phyloP scores from a whole-genome alignment of 2,329 filamentous ascomycete genomes.

The Penicillium sp. region DNA sequence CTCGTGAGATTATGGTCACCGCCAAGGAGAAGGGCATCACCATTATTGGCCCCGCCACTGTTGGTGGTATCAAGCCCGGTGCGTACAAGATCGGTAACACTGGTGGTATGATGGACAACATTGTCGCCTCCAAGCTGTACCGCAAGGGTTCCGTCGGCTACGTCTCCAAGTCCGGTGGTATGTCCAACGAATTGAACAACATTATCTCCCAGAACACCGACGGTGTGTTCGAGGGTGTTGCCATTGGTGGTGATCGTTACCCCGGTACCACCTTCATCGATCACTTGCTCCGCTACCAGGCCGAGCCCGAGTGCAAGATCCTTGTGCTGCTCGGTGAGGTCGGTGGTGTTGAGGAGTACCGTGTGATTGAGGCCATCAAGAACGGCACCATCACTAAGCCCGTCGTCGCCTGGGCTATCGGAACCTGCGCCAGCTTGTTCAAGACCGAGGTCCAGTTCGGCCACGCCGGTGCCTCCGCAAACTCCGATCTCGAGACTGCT shows the following conservation, averaged over 20 bases:
- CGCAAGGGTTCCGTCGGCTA: constrained; percentile 98
- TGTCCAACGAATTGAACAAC: constrained; percentile 99
- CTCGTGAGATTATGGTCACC: constrained; percentile 94
- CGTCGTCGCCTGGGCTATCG: constrained; percentile 98
- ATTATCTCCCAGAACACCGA: constrained; percentile 95
- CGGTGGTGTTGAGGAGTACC: constrained; percentile 99
- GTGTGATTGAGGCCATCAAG: constrained; percentile 98
- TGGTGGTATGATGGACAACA: constrained; percentile 99
- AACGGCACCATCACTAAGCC: constrained; percentile 94
- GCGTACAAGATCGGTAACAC: constrained; percentile 99
- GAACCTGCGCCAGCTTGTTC: constrained; percentile 99
- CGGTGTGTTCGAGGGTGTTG: constrained; percentile 98
- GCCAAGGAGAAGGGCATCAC: constrained; percentile 98
- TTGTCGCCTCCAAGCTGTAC: constrained; percentile 99
- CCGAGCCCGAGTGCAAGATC: constrained; percentile 97
- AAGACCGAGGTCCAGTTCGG: constrained; percentile 99
- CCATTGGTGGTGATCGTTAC: constrained; percentile 98
- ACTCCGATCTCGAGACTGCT: constrained; percentile 98
- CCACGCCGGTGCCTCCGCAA: constrained; percentile 97
- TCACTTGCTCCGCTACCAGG: constrained; percentile 93
- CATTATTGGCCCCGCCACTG: constrained; percentile 97
- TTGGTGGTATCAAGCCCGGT: constrained; percentile 98
- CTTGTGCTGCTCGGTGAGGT: constrained; percentile 95
- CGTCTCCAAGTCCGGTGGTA: constrained; percentile 99
- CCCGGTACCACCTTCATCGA: constrained; percentile 99